Evolutionary conservation across 1,139 yeast species (phyloP).

Genomic region (Scheffersomyces quercinus): DNA sequence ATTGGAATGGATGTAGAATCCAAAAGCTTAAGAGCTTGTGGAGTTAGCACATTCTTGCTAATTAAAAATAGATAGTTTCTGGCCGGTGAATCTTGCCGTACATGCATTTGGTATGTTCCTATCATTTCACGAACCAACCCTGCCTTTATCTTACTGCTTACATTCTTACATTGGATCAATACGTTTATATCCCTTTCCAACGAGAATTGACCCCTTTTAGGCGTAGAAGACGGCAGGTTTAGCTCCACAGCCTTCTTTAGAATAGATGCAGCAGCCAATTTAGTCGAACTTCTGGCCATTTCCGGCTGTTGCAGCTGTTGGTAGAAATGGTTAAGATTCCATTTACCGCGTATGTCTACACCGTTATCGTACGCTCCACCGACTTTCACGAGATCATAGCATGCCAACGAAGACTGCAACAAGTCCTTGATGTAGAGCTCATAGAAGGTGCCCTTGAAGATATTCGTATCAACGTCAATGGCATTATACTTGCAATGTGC

Average conservation of each 20-base stretch:
- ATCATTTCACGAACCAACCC: conserved; percentile 56
- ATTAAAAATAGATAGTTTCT: background rate
- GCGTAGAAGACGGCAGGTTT: conserved; percentile 4
- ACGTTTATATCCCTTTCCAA: conserved; percentile 30
- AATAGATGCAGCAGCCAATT: background rate
- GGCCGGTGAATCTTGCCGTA: conserved; percentile 15
- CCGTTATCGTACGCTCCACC: conserved; percentile 82
- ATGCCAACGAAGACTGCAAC: conserved; percentile 39
- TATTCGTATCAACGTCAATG: conserved; percentile 37
- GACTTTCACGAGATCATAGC: conserved; percentile 38
- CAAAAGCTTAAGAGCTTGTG: conserved; percentile 58
- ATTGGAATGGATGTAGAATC: conserved; percentile 58
- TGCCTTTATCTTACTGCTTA: conserved; percentile 48
- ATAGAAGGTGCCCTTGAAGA: conserved; percentile 69
- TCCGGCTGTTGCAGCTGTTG: conserved; percentile 3
- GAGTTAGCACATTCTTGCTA: conserved; percentile 42
- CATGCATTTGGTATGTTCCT: conserved; percentile 53
- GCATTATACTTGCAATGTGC: conserved; percentile 25
- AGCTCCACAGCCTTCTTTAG: background rate
- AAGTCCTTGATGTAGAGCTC: conserved; percentile 58
- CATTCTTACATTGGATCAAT: conserved; percentile 62
- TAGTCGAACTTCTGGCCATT: background rate
- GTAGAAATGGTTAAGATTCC: conserved; percentile 47
- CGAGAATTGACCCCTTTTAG: conserved; percentile 13
- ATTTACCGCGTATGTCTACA: conserved; percentile 62